A percentile compares a stretch with the other conserved stretches of the same genome.
These are phyloP conservation scores for Monosporascus sp. DNA, from an alignment of 2,329 filamentous ascomycete genomes.

Conservation along the genomic window DNA sequence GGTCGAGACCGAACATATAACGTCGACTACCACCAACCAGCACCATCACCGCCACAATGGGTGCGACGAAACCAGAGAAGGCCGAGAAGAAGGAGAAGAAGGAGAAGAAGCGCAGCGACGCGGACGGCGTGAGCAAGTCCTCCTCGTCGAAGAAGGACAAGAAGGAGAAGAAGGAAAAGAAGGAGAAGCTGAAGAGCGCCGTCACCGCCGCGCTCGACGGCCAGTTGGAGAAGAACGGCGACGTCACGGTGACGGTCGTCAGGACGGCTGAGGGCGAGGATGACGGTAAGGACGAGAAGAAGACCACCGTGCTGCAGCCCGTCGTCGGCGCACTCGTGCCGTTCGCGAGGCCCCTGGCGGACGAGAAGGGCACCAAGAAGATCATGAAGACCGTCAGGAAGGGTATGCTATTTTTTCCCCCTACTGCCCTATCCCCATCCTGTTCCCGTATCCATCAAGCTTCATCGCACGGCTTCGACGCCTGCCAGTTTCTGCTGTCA, in stretches of 20 bases:
- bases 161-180: slow-evolving; percentile 61
- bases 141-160: slow-evolving; percentile 61
- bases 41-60: slow-evolving; percentile 15
- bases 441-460: slow-evolving; percentile 6
- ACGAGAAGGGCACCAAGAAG: slow-evolving; percentile 69
- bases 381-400: slow-evolving; percentile 52
- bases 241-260: slow-evolving; percentile 33
- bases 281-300: slow-evolving; percentile 37
- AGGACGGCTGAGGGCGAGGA: slow-evolving; percentile 42
- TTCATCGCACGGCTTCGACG: background rate
- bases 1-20: too few relatives aligned
- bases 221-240: slow-evolving; percentile 53
- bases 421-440: slow-evolving; percentile 7
- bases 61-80: slow-evolving; percentile 30
- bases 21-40: too few relatives aligned
- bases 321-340: slow-evolving; percentile 64
- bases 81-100: slow-evolving; percentile 54
- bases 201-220: slow-evolving; percentile 59
- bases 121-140: slow-evolving; percentile 47
- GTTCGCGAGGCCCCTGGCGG: slow-evolving; percentile 75
- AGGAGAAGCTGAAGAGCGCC: slow-evolving; percentile 62
- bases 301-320: slow-evolving; percentile 38
- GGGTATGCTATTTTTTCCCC: slow-evolving; percentile 38
- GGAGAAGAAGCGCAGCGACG: slow-evolving; percentile 49
- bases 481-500: too few relatives aligned